phyloP scores from a whole-genome alignment of 108 stramenopile genomes.

The Cyclotella atomus region DNA sequence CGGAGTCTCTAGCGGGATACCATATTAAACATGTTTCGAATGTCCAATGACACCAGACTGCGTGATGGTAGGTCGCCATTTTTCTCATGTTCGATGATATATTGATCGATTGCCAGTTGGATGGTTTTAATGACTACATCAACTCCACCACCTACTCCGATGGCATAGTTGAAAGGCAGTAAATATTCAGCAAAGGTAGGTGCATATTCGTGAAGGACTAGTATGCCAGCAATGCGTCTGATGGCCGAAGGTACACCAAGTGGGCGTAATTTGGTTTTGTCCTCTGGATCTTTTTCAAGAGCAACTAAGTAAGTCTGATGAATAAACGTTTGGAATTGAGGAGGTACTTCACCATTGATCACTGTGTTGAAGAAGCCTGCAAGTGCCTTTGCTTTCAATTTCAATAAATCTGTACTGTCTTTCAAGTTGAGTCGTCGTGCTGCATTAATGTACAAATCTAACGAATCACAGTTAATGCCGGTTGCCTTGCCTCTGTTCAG shows the following conservation, averaged over 20 bases:
- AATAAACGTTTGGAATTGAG: not conserved
- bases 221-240: slow-evolving; percentile 12
- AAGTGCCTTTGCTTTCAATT: not conserved
- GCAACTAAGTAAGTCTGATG: not conserved
- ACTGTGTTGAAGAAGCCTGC: not conserved
- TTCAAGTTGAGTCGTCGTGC: not conserved
- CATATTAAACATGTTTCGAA: slow-evolving; percentile 30
- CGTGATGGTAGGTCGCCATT: not conserved
- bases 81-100: not conserved
- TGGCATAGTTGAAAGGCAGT: slow-evolving; percentile 33
- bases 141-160: slow-evolving; percentile 10
- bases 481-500: slow-evolving; percentile 10
- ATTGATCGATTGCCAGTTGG: slow-evolving; percentile 15
- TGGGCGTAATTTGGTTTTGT: slow-evolving; percentile 11
- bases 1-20: slow-evolving; percentile 7
- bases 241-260: slow-evolving; percentile 28
- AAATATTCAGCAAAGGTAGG: slow-evolving; percentile 2
- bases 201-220: not conserved
- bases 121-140: slow-evolving; percentile 14
- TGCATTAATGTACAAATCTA: slow-evolving; percentile 6
- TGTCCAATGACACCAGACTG: slow-evolving; percentile 17
- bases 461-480: slow-evolving; percentile 8
- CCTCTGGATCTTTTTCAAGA: not conserved
- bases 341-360: not conserved
- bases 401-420: not conserved